Evolutionary conservation across 805 yeast genomes (phyloP).

Genomic region (Candida chilensis): DNA sequence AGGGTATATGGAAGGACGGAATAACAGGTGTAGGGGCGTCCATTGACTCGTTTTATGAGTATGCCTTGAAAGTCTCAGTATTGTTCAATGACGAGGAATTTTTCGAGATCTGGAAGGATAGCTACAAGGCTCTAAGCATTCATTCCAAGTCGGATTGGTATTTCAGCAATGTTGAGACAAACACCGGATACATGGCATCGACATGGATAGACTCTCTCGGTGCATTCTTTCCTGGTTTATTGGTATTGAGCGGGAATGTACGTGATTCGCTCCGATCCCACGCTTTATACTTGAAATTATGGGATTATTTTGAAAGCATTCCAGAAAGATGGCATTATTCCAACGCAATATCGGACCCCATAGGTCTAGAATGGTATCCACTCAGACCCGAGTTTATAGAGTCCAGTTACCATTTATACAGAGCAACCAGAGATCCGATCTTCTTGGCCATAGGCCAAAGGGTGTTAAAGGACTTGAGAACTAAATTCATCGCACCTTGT

Average conservation of each 20-base stretch:
- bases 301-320: constrained; percentile 72
- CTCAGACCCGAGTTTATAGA: constrained; percentile 88
- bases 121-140: constrained; percentile 49
- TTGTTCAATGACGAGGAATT: constrained; percentile 48
- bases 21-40: constrained; percentile 86
- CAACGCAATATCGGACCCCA: constrained; percentile 13
- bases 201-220: constrained; percentile 80
- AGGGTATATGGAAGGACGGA: constrained; percentile 45
- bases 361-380: constrained; percentile 83
- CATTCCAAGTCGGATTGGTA: constrained; percentile 45
- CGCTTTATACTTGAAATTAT: constrained; percentile 56
- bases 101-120: constrained; percentile 44
- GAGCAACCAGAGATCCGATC: constrained; percentile 82
- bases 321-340: constrained; percentile 77
- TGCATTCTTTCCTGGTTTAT: constrained; percentile 85
- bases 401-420: constrained; percentile 73
- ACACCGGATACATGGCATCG: constrained; percentile 38
- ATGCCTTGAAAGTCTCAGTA: constrained; percentile 70
- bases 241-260: constrained; percentile 70
- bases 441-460: constrained; percentile 69
- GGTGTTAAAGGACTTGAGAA: constrained; percentile 45
- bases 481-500: constrained; percentile 49
- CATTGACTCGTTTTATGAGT: constrained; percentile 84
- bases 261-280: constrained; percentile 56
- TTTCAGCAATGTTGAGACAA: constrained; percentile 46